Base-by-base conservation (phyloP, 805 yeast species). In the Ogataea trehaloabstinens region DNA sequence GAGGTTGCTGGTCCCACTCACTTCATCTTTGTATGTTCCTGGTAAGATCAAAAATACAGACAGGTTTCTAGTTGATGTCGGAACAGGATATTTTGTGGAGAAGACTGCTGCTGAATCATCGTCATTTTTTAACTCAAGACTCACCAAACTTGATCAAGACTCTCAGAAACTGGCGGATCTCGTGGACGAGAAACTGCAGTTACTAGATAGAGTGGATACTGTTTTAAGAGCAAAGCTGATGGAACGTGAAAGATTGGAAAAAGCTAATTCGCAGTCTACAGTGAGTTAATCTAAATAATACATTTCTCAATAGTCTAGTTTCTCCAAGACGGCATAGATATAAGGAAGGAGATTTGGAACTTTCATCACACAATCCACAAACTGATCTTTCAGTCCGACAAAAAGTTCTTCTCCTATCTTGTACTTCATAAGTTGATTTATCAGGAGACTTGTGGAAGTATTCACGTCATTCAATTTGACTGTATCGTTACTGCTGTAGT, bases 21-120 rank as follows among this genome's bases (percentile, higher is more conserved):
- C 98, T 0, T 73, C 89, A 15, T 87, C 96, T 0, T 67, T 93
- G 28, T 93, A 93, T 51, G 83, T 93, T 19, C 95, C 96, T 4
- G 99, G 98, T 2, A 75, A 69, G 38, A 73, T 86, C 36, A 69
- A 71, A 31, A 78, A 83, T 41, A 73, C 73, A 36, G 74, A 81
- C 43, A 79, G 74, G 42, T 93, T 83, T 53, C 69, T 93, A 58
- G 96, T 93, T 7, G 99, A 93, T 58, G 82, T 93, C 19, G 99
- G 99, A 24, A 93, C 99, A 0, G 98, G 98, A 2, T 93, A 93
- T 59, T 93, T 76, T 58, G 90, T 89, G 13, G 96, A 88, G 57
- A 93, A 93, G 63, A 62, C 62, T 34, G 76, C 78, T 0, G 66
- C 67, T 6, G 88, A 85, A 33, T 83, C 96, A 2, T 68, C 76